These are phyloP conservation scores for Cutaneotrichosporon cavernicola DNA, from an alignment of 1,284 basidiomycete species.

Conservation along the genomic window DNA sequence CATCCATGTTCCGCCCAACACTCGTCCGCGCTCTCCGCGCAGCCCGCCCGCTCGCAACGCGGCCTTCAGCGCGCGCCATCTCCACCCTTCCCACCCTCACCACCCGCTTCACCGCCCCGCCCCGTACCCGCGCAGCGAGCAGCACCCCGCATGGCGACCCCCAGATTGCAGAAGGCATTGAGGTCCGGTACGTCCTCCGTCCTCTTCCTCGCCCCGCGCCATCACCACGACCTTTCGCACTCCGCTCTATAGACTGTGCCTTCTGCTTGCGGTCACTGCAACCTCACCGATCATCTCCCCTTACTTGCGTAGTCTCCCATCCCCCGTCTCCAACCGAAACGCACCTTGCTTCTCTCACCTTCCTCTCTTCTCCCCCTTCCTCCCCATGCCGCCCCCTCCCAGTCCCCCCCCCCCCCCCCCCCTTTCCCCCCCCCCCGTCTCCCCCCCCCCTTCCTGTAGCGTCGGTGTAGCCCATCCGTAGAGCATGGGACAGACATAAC, in stretches of 20 bases:
- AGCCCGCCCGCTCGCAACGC: background rate
- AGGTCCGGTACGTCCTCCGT: conserved; percentile 20
- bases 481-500: background rate
- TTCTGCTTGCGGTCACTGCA: no score
- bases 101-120: background rate
- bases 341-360: no score
- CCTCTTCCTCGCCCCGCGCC: background rate
- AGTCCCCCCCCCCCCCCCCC: background rate
- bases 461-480: no score
- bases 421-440: background rate
- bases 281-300: no score
- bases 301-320: no score
- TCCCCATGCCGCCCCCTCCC: no score
- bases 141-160: conserved; percentile 25
- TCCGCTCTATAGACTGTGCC: no score
- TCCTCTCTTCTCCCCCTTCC: background rate
- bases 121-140: background rate
- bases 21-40: background rate
- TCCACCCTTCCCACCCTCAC: background rate
- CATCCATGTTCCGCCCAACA: background rate
- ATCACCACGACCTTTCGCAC: no score
- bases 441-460: no score
- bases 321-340: no score
- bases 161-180: conserved; percentile 19
- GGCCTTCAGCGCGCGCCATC: background rate